A percentile compares a stretch with the other conserved stretches of the same genome.
Evolutionary conservation across 2,329 filamentous ascomycete genomes (phyloP).

Genomic region (Aspergillus proliferans): DNA sequence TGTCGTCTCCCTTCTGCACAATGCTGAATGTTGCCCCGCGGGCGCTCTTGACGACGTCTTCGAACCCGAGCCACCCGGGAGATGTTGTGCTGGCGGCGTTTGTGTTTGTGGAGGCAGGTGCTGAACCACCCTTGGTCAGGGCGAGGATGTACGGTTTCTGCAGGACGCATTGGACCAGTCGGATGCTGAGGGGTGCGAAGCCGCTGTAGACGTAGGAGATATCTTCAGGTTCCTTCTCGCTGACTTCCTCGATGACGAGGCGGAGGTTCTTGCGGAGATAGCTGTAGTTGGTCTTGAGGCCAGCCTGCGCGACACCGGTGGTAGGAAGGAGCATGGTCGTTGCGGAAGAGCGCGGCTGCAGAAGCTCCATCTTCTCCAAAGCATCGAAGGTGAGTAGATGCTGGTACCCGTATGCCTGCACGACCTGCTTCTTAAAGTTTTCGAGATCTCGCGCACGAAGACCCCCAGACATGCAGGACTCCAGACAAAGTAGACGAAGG

Average conservation of each 20-base stretch:
- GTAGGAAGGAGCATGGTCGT: constrained; percentile 77
- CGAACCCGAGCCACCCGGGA: constrained; percentile 88
- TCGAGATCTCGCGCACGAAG: constrained; percentile 86
- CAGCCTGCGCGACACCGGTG: constrained; percentile 57
- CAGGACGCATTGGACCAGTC: constrained; percentile 84
- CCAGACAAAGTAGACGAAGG: constrained; percentile 78
- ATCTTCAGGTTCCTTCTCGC: constrained; percentile 89
- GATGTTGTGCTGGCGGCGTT: constrained; percentile 53
- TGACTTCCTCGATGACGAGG: constrained; percentile 92
- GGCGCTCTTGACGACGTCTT: constrained; percentile 82
- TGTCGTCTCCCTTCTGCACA: constrained; percentile 85
- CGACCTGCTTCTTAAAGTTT: constrained; percentile 75
- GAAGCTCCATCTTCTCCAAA: constrained; percentile 82
- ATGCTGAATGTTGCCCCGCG: constrained; percentile 87
- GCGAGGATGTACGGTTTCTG: constrained; percentile 80
- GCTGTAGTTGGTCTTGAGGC: constrained; percentile 81
- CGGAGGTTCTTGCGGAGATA: constrained; percentile 79
- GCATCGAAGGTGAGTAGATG: constrained; percentile 84
- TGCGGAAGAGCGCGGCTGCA: constrained; percentile 69
- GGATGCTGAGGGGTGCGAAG: constrained; percentile 86
- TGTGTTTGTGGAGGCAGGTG: constrained; percentile 33
- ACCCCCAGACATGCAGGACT: constrained; percentile 83
- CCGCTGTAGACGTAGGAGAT: constrained; percentile 98
- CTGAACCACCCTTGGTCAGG: constrained; percentile 59
- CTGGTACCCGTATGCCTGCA: constrained; percentile 92